Percentiles rank a stretch among this genome's conserved stretches.
Evolutionary conservation across 2,329 filamentous ascomycete genomes (phyloP).

Genomic region (Pseudogymnoascus sp.): DNA sequence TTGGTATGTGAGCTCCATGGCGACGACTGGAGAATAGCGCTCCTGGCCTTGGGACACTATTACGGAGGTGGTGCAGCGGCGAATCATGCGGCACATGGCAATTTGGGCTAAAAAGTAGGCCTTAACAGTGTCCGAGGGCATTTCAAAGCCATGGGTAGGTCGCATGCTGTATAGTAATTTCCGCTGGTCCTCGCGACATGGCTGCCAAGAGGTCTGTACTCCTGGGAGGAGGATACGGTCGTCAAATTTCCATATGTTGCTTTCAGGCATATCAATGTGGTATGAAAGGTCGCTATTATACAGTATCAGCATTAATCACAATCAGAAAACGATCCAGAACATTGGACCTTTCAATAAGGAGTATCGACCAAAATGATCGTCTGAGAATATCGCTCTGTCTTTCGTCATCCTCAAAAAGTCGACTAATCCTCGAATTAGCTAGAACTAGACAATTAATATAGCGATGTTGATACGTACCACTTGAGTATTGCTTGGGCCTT

Average conservation of each 20-base stretch:
- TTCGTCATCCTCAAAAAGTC: slow-evolving; percentile 11
- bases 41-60: slow-evolving; percentile 17
- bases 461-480: slow-evolving; percentile 9
- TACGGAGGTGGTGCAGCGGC: slow-evolving; percentile 26
- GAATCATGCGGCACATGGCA: slow-evolving; percentile 29
- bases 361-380: slow-evolving; percentile 21
- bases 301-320: neutral
- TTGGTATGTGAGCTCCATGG: slow-evolving; percentile 29
- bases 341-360: slow-evolving; percentile 23
- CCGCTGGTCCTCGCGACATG: slow-evolving; percentile 13
- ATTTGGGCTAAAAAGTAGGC: slow-evolving; percentile 30
- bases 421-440: slow-evolving; percentile 11
- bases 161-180: neutral
- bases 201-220: slow-evolving; percentile 22
- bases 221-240: slow-evolving; percentile 24
- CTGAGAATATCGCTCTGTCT: slow-evolving; percentile 18
- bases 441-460: neutral
- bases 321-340: neutral
- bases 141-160: neutral
- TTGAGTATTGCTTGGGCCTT: slow-evolving; percentile 26
- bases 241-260: slow-evolving; percentile 26
- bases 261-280: slow-evolving; percentile 26
- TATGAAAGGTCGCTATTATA: slow-evolving; percentile 21
- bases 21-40: slow-evolving; percentile 26
- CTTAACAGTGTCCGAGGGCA: slow-evolving; percentile 11